Conservation (phyloP, 306 rosid genomes). For the Delonix regia region DNA sequence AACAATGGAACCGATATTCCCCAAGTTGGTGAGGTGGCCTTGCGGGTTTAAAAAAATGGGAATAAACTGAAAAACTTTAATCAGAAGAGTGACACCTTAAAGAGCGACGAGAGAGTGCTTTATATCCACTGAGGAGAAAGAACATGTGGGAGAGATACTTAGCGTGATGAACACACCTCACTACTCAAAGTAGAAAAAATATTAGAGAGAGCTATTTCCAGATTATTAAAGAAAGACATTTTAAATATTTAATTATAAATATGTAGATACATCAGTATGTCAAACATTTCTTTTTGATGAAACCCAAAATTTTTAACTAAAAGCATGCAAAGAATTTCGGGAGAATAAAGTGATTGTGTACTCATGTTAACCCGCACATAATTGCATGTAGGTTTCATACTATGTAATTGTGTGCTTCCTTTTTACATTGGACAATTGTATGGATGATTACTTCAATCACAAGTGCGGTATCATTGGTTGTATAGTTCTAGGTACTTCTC, state of each 20-base stretch:
- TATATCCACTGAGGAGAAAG: slow-evolving; percentile 36
- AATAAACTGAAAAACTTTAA: slow-evolving; percentile 52
- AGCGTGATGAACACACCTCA: slow-evolving; percentile 59
- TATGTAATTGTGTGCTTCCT: slow-evolving; percentile 8
- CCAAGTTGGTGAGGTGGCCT: not conserved
- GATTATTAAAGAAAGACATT: too few relatives aligned
- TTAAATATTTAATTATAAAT: too few relatives aligned
- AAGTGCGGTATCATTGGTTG: not conserved
- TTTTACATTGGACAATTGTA: slow-evolving; percentile 17
- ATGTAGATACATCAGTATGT: too few relatives aligned
- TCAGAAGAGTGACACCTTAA: slow-evolving; percentile 46
- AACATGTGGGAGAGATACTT: slow-evolving; percentile 20
- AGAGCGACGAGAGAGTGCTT: slow-evolving; percentile 40
- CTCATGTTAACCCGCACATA: slow-evolving; percentile 46
- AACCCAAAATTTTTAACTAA: not conserved
- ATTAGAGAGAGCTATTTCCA: not conserved
- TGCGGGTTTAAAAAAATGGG: slow-evolving; percentile 12
- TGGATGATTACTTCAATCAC: not conserved
- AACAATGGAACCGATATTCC: slow-evolving; percentile 42
- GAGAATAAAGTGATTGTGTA: slow-evolving; percentile 57
- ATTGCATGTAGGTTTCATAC: slow-evolving; percentile 7
- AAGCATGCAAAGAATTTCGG: slow-evolving; percentile 27
- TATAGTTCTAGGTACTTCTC: not conserved
- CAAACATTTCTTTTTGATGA: not conserved
- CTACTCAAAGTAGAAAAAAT: not conserved